Base-by-base conservation (phyloP, 352 stramenopile genomes). In the Thalassiosira mediterranea region DNA sequence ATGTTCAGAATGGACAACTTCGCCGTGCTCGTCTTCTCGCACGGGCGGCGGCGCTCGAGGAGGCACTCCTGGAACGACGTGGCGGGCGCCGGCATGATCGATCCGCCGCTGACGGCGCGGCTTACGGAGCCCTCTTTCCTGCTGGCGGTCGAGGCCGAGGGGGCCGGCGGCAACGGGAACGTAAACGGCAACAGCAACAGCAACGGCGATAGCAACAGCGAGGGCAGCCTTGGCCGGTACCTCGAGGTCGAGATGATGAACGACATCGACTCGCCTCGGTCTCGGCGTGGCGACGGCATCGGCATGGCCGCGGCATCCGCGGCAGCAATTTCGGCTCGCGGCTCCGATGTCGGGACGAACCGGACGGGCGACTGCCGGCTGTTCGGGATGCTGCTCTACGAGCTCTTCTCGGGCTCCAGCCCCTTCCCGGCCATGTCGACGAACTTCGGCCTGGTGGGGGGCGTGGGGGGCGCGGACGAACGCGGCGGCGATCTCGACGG, bases 301-400 rank as follows among this genome's bases (percentile, higher is more conserved):
- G 37, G 37, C 15, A 8, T 15, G 8, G 37, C 37, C 37, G n/a
- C n/a, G n/a, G 34, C 34, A 13, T 13, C 34, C 7, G 34, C 13
- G 34, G 34, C 34, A 7, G 7, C 34, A 42, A 42, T 42, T 13
- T 7, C 7, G 13, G 13, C 7, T 13, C 7, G 34, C 7, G 7
- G 5, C 7, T 23, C 8, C 44, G 17, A 53, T 28, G 44, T 23
- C 17, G 44, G 15, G 7, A 21, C 8, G 5, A 21, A 53, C 44
- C 15, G 19, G 4, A 21, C 4, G 17, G 21, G 17, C 17, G 17
- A 53, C 15, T 67, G 34, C 26, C 69, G 65, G 42, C 21, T 40
- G 25, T 72, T 79, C 32, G 69, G 69, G 4, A 10, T 67, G 28
- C 25, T 79, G 2, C 25, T 79, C 13, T 54, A 72, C 42, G 40